These are phyloP conservation scores for Cinchona pubescens DNA, from an alignment of 257 asterid genomes.

Conservation along the genomic window DNA sequence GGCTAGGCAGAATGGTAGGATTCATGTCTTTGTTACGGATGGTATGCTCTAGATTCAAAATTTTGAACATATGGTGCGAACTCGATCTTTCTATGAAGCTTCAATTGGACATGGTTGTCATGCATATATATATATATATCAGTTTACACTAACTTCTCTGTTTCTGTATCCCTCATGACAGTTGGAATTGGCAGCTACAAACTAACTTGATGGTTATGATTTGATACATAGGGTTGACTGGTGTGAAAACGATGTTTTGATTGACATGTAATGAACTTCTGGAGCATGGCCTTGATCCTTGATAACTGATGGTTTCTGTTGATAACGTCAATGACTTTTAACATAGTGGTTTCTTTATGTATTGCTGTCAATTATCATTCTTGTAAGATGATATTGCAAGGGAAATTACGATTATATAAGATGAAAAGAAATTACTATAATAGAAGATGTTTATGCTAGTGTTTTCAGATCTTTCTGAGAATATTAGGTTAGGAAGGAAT, in stretches of 20 bases:
- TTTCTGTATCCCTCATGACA: background rate
- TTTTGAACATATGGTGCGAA: background rate
- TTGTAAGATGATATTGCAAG: background rate
- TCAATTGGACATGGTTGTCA: background rate
- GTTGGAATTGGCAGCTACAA: no score
- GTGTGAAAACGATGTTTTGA: background rate
- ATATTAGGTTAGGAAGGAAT: no score
- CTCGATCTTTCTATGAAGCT: background rate
- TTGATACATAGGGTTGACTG: background rate
- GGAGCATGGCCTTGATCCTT: background rate
- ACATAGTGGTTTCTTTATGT: no score
- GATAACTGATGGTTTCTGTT: background rate
- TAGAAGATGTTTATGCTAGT: no score
- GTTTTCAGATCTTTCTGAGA: no score
- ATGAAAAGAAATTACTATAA: no score
- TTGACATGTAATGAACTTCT: background rate
- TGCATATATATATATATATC: background rate
- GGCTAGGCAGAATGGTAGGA: background rate
- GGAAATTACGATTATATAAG: no score
- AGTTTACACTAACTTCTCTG: background rate
- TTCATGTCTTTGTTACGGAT: background rate
- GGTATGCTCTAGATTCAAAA: background rate
- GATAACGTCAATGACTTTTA: background rate
- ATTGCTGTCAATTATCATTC: background rate
- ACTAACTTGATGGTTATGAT: no score